phyloP scores from a whole-genome alignment of 129 eudicot genomes.

The Lactuca saligna region DNA sequence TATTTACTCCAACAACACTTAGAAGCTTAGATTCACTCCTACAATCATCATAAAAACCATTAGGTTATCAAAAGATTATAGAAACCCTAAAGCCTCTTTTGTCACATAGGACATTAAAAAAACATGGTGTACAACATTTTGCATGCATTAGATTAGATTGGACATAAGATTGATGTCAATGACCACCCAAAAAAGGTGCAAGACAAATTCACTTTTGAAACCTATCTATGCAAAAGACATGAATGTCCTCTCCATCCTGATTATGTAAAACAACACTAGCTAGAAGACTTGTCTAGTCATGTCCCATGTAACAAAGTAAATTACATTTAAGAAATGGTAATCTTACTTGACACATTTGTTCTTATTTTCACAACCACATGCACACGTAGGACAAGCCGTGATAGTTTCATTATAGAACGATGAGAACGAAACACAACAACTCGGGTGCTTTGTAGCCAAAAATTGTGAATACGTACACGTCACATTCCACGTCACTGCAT shows the following conservation, averaged over 20 bases:
- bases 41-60: conserved; percentile 13
- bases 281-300: background rate
- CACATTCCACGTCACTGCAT: conserved; percentile 77
- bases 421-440: conserved; percentile 67
- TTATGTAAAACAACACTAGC: too few relatives aligned
- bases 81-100: background rate
- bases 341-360: conserved; percentile 60
- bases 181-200: background rate
- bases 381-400: conserved; percentile 58
- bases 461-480: conserved; percentile 74
- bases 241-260: too few relatives aligned
- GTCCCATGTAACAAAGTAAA: background rate
- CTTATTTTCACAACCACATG: conserved; percentile 61
- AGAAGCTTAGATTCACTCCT: conserved; percentile 69
- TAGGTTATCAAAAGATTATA: background rate
- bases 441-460: conserved; percentile 58
- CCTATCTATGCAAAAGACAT: too few relatives aligned
- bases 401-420: conserved; percentile 66
- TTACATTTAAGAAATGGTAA: background rate
- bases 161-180: background rate
- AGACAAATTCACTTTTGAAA: background rate
- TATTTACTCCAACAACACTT: conserved; percentile 54
- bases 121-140: too few relatives aligned
- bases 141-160: background rate
- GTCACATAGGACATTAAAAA: background rate